phyloP scores from a whole-genome alignment of 1,284 basidiomycete species.

The Irpex sp. region DNA sequence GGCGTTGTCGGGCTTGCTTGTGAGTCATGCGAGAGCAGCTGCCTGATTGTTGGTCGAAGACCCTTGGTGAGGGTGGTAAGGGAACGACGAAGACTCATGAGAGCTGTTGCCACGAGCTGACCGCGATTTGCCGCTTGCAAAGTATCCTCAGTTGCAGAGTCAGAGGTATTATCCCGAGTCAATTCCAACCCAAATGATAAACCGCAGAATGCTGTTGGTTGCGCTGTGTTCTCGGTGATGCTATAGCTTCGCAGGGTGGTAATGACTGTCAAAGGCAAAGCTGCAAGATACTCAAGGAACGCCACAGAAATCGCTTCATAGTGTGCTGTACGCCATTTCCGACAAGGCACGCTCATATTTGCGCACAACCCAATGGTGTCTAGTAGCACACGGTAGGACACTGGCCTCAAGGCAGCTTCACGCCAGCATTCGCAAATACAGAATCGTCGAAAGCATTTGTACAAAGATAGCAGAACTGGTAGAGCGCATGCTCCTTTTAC shows the following conservation, averaged over 20 bases:
- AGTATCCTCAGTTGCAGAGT: background rate
- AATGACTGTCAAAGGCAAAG: too few relatives aligned
- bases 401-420: background rate
- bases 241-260: too few relatives aligned
- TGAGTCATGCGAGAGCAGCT: slow-evolving; percentile 38
- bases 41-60: slow-evolving; percentile 52
- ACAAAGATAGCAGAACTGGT: background rate
- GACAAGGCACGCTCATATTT: too few relatives aligned
- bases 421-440: background rate
- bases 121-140: background rate
- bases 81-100: slow-evolving; percentile 22
- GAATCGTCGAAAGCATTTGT: background rate
- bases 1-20: slow-evolving; percentile 13
- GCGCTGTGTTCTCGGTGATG: too few relatives aligned
- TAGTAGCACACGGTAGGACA: too few relatives aligned
- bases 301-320: too few relatives aligned
- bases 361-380: too few relatives aligned
- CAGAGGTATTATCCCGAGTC: too few relatives aligned
- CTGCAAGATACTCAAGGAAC: too few relatives aligned
- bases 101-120: background rate
- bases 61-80: slow-evolving; percentile 18
- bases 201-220: too few relatives aligned
- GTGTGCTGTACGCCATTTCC: too few relatives aligned
- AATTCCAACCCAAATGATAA: too few relatives aligned
- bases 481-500: slow-evolving; percentile 6